phyloP scores from a whole-genome alignment of 305 asterid genomes.

The Nicotiana rustica region DNA sequence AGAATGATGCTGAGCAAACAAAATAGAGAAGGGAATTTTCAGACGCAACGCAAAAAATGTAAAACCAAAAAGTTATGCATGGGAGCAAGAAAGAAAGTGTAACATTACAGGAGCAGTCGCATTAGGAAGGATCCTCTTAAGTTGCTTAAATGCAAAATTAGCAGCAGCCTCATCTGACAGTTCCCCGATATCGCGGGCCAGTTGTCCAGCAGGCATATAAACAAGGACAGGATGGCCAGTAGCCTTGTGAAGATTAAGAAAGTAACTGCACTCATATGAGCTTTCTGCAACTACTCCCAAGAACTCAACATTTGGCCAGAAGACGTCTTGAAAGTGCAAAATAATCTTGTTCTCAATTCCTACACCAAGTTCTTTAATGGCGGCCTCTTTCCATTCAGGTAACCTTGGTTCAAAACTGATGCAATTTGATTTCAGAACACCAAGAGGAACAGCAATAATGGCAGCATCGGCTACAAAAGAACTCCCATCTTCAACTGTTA shows the following conservation, averaged over 20 bases:
- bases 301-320: conserved; percentile 99
- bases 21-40: background rate
- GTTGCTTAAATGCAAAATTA: conserved; percentile 76
- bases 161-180: conserved; percentile 93
- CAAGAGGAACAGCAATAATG: conserved; percentile 85
- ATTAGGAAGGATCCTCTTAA: conserved; percentile 82
- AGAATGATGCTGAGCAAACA: background rate
- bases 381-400: conserved; percentile 94
- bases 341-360: conserved; percentile 96
- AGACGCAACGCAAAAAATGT: conserved; percentile 2
- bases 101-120: conserved; percentile 74
- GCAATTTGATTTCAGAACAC: conserved; percentile 80
- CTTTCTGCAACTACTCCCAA: conserved; percentile 93
- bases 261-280: conserved; percentile 88
- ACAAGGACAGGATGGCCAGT: conserved; percentile 93
- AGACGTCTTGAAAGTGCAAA: conserved; percentile 76
- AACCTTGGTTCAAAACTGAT: conserved; percentile 86
- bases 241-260: conserved; percentile 97
- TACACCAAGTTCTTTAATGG: conserved; percentile 83
- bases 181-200: conserved; percentile 89
- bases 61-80: background rate
- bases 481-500: conserved; percentile 86
- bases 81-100: background rate
- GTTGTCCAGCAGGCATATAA: conserved; percentile 97
- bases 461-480: conserved; percentile 97